Evolutionary conservation across 352 stramenopile species (phyloP).

Genomic region (Globisporangium emineosum): DNA sequence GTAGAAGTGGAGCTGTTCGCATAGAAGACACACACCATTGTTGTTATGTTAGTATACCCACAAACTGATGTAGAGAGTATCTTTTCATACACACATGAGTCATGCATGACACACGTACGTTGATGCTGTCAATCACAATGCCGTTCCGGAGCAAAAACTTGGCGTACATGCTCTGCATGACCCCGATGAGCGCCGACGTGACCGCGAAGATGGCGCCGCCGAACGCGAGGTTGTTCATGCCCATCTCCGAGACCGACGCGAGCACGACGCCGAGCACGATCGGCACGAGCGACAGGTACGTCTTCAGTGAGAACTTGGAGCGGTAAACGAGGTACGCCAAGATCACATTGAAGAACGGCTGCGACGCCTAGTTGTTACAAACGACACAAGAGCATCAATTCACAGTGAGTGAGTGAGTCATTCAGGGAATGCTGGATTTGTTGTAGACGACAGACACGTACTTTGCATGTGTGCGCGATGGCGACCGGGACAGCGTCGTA

Average conservation of each 20-base stretch:
- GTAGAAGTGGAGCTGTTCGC: conserved; percentile 81
- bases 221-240: conserved; percentile 80
- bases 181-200: conserved; percentile 66
- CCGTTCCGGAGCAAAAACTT: conserved; percentile 79
- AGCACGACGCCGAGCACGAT: conserved; percentile 83
- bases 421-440: neutral
- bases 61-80: too few relatives aligned
- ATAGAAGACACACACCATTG: neutral
- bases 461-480: conserved; percentile 84
- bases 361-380: conserved; percentile 58
- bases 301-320: conserved; percentile 66
- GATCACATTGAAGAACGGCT: conserved; percentile 86
- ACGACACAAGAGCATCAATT: too few relatives aligned
- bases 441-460: conserved; percentile 14
- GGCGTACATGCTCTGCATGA: conserved; percentile 88
- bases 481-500: conserved; percentile 82
- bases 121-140: conserved; percentile 79
- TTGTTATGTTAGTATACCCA: neutral
- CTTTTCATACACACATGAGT: neutral
- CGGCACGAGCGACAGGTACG: conserved; percentile 76
- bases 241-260: conserved; percentile 84
- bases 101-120: conserved; percentile 46
- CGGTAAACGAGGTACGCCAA: conserved; percentile 71
- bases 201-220: conserved; percentile 70
- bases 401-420: neutral